phyloP scores from a whole-genome alignment of 805 yeast genomes.

The Saccharomycopsis lassenensis region DNA sequence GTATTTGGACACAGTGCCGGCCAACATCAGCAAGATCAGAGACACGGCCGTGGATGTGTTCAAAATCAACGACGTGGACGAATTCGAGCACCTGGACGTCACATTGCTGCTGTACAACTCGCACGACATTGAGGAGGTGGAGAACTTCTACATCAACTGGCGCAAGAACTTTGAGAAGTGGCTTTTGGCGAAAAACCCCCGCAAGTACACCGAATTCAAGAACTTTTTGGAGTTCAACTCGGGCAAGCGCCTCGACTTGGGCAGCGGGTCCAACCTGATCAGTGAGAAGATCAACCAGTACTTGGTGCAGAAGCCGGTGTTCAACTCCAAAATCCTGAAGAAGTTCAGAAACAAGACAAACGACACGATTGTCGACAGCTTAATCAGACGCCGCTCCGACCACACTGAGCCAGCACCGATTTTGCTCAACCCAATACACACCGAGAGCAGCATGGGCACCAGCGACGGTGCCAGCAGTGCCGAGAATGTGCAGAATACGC shows the following conservation, averaged over 20 bases:
- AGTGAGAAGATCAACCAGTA: slow-evolving; percentile 17
- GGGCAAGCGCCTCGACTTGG: neutral
- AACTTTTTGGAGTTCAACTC: slow-evolving; percentile 25
- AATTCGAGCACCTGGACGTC: neutral
- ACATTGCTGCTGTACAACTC: slow-evolving; percentile 1
- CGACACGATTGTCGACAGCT: slow-evolving; percentile 19
- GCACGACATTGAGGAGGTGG: slow-evolving; percentile 15
- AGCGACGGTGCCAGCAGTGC: neutral
- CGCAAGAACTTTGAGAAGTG: slow-evolving; percentile 31
- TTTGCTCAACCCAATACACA: slow-evolving; percentile 7
- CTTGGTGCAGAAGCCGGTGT: slow-evolving; percentile 20
- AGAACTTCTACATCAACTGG: slow-evolving; percentile 34
- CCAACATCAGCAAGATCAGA: slow-evolving; percentile 10
- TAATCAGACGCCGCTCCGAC: slow-evolving; percentile 17
- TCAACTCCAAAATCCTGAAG: slow-evolving; percentile 24
- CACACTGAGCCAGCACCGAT: slow-evolving; percentile 1
- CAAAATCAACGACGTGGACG: neutral
- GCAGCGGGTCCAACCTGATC: slow-evolving; percentile 19
- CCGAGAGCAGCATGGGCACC: neutral
- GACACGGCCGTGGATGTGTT: slow-evolving; percentile 19
- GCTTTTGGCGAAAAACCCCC: slow-evolving; percentile 31
- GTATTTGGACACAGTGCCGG: slow-evolving; percentile 17
- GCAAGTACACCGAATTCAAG: slow-evolving; percentile 29
- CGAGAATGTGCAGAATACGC: neutral
- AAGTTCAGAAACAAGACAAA: slow-evolving; percentile 18